A percentile compares a stretch with the other conserved stretches of the same genome.
These are phyloP conservation scores for Epicoccum sorghinum DNA, from an alignment of 2,329 filamentous ascomycete genomes.

Conservation along the genomic window DNA sequence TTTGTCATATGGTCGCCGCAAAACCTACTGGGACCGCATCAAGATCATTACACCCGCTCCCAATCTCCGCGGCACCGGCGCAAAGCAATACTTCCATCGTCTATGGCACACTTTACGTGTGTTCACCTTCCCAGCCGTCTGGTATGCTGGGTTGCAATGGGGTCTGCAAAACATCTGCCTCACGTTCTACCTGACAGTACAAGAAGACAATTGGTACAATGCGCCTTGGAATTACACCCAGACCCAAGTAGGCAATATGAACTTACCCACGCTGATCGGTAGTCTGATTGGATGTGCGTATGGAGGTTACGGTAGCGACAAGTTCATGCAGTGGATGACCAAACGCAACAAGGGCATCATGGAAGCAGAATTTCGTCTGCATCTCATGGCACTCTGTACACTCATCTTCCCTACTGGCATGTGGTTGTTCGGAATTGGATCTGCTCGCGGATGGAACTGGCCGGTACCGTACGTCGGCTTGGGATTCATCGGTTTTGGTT, in stretches of 20 bases:
- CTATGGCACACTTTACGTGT: slow-evolving; percentile 63
- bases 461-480: slow-evolving; percentile 61
- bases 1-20: slow-evolving; percentile 32
- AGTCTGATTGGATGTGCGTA: slow-evolving; percentile 63
- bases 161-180: slow-evolving; percentile 66
- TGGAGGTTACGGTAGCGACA: slow-evolving; percentile 63
- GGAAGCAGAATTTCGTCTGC: slow-evolving; percentile 62
- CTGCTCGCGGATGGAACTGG: slow-evolving; percentile 59
- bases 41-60: slow-evolving; percentile 62
- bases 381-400: slow-evolving; percentile 58
- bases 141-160: slow-evolving; percentile 65
- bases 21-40: slow-evolving; percentile 62
- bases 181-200: slow-evolving; percentile 64
- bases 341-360: slow-evolving; percentile 60
- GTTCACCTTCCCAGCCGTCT: slow-evolving; percentile 63
- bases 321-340: slow-evolving; percentile 62
- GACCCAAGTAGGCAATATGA: slow-evolving; percentile 63
- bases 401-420: slow-evolving; percentile 59
- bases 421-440: slow-evolving; percentile 61
- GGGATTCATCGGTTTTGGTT: slow-evolving; percentile 65
- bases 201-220: slow-evolving; percentile 62
- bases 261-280: slow-evolving; percentile 61
- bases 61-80: slow-evolving; percentile 60
- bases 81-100: slow-evolving; percentile 60
- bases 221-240: slow-evolving; percentile 63